Conservation (phyloP, 495 filamentous ascomycete species). For the Amorphotheca resinae region DNA sequence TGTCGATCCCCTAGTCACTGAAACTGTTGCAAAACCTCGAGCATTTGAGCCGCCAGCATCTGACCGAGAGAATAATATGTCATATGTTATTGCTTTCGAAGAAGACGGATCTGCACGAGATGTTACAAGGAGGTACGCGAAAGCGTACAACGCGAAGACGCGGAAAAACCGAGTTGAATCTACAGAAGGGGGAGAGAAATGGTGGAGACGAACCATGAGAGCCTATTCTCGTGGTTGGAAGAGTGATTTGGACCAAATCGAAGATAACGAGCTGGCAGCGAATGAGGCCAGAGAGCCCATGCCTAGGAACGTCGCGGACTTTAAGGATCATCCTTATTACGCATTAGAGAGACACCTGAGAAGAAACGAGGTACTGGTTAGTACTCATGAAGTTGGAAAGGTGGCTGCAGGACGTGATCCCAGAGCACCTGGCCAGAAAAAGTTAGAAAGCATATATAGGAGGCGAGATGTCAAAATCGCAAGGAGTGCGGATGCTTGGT, state of each 20-base stretch:
- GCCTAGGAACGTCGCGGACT: conserved; percentile 79
- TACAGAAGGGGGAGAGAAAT: conserved; percentile 50
- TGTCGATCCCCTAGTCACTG: conserved; percentile 73
- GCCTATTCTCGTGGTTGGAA: conserved; percentile 42
- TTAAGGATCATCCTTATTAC: conserved; percentile 86
- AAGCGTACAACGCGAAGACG: conserved; percentile 82
- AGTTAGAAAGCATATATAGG: conserved; percentile 57
- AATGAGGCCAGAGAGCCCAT: conserved; percentile 69
- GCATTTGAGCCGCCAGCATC: conserved; percentile 69
- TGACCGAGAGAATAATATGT: conserved; percentile 59
- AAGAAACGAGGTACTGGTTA: conserved; percentile 62
- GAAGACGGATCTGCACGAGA: conserved; percentile 59
- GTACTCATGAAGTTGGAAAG: conserved; percentile 60
- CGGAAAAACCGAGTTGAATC: conserved; percentile 61
- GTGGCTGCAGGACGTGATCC: conserved; percentile 51
- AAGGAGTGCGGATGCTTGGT: conserved; percentile 75
- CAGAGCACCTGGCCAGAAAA: conserved; percentile 35
- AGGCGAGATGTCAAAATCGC: conserved; percentile 66
- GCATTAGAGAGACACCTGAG: conserved; percentile 82
- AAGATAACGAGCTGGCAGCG: conserved; percentile 59
- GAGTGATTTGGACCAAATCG: conserved; percentile 66
- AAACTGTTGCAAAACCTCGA: conserved; percentile 55
- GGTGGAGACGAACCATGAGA: conserved; percentile 55
- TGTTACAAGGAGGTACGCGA: conserved; percentile 67
- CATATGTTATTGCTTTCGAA: conserved; percentile 80